A percentile compares a stretch with the other conserved stretches of the same genome.
phyloP scores from a whole-genome alignment of 1,284 basidiomycete genomes.

The Cronartium quercuum region DNA sequence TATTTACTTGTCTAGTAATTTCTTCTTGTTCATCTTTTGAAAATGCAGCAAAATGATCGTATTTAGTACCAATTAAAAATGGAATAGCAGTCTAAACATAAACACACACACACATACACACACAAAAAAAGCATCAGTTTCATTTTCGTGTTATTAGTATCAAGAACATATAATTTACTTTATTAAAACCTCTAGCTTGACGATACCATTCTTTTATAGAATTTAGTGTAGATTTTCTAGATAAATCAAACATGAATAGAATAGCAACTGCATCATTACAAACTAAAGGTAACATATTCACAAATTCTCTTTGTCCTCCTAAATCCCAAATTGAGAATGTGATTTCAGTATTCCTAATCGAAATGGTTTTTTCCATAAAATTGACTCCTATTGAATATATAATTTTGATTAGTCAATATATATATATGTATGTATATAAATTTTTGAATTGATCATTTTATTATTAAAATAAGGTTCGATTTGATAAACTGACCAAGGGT shows the following conservation, averaged over 20 bases:
- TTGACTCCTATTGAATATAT: conserved; percentile 67
- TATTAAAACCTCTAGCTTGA: conserved; percentile 96
- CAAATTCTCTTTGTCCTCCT: conserved; percentile 94
- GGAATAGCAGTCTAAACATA: conserved; percentile 47
- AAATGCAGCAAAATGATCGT: conserved; percentile 91
- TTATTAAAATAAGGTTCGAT: too few relatives aligned
- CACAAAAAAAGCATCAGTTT: background rate
- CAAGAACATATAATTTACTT: conserved; percentile 55
- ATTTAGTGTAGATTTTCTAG: conserved; percentile 91
- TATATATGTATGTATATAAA: background rate
- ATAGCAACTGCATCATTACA: conserved; percentile 98
- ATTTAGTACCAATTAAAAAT: conserved; percentile 83
- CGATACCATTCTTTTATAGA: conserved; percentile 99
- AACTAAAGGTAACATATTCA: conserved; percentile 95
- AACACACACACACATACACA: too few relatives aligned
- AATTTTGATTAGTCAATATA: background rate
- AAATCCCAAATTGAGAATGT: conserved; percentile 99
- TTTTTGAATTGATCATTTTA: conserved; percentile 39
- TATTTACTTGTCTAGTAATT: conserved; percentile 81
- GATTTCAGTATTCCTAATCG: conserved; percentile 92
- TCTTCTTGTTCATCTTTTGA: conserved; percentile 96
- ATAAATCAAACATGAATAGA: conserved; percentile 98
- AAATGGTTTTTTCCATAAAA: conserved; percentile 99
- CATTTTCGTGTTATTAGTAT: background rate
- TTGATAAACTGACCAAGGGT: conserved; percentile 59